phyloP scores from a whole-genome alignment of 1,284 basidiomycete genomes.

The Gymnopus androsaceus region DNA sequence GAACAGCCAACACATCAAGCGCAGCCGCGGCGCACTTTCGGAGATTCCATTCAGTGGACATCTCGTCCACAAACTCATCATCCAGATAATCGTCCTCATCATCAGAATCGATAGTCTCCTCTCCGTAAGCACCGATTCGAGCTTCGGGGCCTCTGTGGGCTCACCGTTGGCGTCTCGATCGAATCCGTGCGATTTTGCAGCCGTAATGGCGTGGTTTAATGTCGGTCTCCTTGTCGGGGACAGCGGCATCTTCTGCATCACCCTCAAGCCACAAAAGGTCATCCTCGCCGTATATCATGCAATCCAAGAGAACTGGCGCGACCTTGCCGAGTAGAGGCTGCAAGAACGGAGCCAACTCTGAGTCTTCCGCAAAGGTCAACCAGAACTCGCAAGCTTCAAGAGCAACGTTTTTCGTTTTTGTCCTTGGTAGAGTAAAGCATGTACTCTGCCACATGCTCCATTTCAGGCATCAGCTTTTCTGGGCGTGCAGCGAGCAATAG shows the following conservation, averaged over 20 bases:
- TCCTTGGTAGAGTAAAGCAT: conserved; percentile 99
- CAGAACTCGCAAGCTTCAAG: conserved; percentile 99
- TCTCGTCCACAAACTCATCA: conserved; percentile 94
- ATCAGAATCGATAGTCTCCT: conserved; percentile 72
- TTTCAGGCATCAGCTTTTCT: conserved; percentile 96
- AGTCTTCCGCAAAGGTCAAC: conserved; percentile 98
- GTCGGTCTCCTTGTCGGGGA: conserved; percentile 92
- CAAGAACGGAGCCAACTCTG: conserved; percentile 81
- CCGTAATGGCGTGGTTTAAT: conserved; percentile 96
- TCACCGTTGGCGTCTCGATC: conserved; percentile 70
- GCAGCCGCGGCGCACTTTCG: conserved; percentile 98
- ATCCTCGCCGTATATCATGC: conserved; percentile 97
- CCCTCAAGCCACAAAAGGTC: conserved; percentile 95
- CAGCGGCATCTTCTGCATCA: conserved; percentile 87
- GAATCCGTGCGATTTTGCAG: conserved; percentile 78
- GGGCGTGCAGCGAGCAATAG: conserved; percentile 90
- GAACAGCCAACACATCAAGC: conserved; percentile 93
- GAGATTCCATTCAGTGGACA: conserved; percentile 98
- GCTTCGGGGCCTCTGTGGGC: conserved; percentile 49
- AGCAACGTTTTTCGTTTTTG: conserved; percentile 91
- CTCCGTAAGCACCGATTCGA: conserved; percentile 66
- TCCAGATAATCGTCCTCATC: conserved; percentile 87
- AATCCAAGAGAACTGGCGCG: conserved; percentile 91
- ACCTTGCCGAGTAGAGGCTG: conserved; percentile 86
- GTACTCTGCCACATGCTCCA: conserved; percentile 95